Evolutionary conservation across 192 early-diverging fungal species (phyloP), one percentile per base, ranked within the genome.

Genomic region (Linnemannia elongata): DNA sequence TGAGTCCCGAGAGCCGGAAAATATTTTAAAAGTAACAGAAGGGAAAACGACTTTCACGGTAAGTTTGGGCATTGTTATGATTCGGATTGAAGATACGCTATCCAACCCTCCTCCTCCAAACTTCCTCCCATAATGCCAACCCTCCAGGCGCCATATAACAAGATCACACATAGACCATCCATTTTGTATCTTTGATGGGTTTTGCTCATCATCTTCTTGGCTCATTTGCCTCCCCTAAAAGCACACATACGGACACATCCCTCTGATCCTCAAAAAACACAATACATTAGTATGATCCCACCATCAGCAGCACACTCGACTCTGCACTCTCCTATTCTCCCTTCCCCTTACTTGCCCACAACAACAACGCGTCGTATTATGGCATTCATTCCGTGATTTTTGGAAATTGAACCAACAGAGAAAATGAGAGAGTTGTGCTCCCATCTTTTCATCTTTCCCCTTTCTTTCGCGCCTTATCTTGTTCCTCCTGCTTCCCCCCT

Each of bases 321-420:
- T 35, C 30, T 66, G 60, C 60, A 33, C 60, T 66, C 60, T 66
- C 60, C 60, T 66, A 30, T 66, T 66, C 13, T 66, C 27, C 60
- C 12, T 66, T 66, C 27, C 60, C 60, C 60, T 33, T 66, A 22
- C 24, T 41, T 71, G 39, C 38, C 36, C 69, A 27, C 44, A 73
- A 45, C 38, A 70, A 73, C 38, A 70, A 73, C 27, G 72, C 41
- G 72, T 52, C 72, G 27, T 30, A 66, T 66, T 66, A 66, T 66
- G 60, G 30, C 60, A 63, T 27, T 63, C 60, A 63, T 27, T 63
- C 60, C 60, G 27, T 66, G 60, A 33, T 66, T 66, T 55, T 57
- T 45, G 13, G 24, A 60, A 60, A 27, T 12, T 27, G n/a, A 57
- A 57, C 24, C 22, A 57, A 57, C 0, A 27, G 24, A 66, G 24